Conservation (phyloP, 306 rosid genomes). For the Vigna radiata region DNA sequence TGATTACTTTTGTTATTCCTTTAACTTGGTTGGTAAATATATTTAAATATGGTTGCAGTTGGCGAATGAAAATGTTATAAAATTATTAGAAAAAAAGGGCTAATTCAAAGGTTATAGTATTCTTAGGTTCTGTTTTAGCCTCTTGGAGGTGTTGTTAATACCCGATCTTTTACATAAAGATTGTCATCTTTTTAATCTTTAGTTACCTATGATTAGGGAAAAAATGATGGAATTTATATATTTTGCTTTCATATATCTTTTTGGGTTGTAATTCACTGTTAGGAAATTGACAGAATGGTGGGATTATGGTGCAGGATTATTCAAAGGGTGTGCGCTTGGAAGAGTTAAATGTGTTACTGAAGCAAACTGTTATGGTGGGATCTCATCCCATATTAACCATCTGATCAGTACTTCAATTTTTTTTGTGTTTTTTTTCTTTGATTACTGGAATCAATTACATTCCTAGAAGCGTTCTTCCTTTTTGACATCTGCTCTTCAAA, state of each 20-base stretch:
- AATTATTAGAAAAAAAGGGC: background rate
- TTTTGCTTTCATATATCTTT: constrained; percentile 19
- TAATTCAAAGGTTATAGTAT: constrained; percentile 1
- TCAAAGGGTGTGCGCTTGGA: constrained; percentile 91
- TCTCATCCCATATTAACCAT: constrained; percentile 36
- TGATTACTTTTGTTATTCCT: constrained; percentile 24
- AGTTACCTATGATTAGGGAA: constrained; percentile 12
- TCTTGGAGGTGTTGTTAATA: constrained; percentile 18
- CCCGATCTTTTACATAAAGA: background rate
- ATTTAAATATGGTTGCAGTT: constrained; percentile 25
- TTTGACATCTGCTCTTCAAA: constrained; percentile 4
- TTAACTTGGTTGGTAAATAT: constrained; percentile 31
- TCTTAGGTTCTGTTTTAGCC: constrained; percentile 29
- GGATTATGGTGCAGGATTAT: constrained; percentile 77
- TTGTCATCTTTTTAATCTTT: constrained; percentile 20
- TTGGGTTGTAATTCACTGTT: constrained; percentile 32
- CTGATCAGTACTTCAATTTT: constrained; percentile 25
- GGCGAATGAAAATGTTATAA: constrained; percentile 26
- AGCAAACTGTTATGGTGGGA: constrained; percentile 91
- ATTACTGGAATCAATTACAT: constrained; percentile 3
- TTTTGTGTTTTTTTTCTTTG: background rate
- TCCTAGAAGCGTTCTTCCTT: background rate
- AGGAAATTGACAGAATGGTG: constrained; percentile 27
- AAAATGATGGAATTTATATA: constrained; percentile 1
- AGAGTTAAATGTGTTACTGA: constrained; percentile 92